Base-by-base conservation (phyloP, 768 basidiomycete genomes). In the Hypsizygus marmoreus region DNA sequence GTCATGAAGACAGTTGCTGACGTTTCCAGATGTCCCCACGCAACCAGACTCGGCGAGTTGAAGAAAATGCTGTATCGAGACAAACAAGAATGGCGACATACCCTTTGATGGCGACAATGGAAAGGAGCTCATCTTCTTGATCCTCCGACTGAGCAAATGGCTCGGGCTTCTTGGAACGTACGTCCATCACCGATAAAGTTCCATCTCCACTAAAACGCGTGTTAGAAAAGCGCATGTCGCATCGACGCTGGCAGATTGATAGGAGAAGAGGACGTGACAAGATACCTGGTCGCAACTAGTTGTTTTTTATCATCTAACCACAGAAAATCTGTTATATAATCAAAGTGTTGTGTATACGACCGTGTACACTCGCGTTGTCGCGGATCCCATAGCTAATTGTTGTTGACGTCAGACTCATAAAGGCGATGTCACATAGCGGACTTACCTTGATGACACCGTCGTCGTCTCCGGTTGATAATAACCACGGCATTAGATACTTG, bases 111-210 rank as follows among this genome's bases (percentile, higher is more conserved):
- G 91, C 65, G 24, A 87, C 83, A 33, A 93, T 81, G 4, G 91
- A 91, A 7, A 97, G 74, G 33, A 97, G 70, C 58, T 97, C 95
- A 61, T 97, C 95, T 58, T 97, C 95, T 62, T 97, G 95, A 69
- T 95, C 91, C 61, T 95, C 94, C 12, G 92, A 95, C 43, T 93
- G 88, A 1, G 86, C 86, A 47, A 89, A 67, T 1, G 91, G 90
- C 39, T 86, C 80, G 10, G 74, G 51, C 56, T 89, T 90, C 54
- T 85, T 92, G 13, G 89, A 84, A 47, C 94, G 82, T 19, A 95
- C 80, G 56, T 97, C 95, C 61, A 95, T 83, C 32, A 95, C 93
- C 14, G 92, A 95, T 37, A 97, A 71, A 11, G 92, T 92, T 2
- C 92, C 94, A 65, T 97, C 95, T 29, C 91, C 95, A 53, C 95